Percentiles rank a stretch among this genome's conserved stretches.
phyloP scores from a whole-genome alignment of 192 early-diverging fungal species.

The Mortierella antarctica region DNA sequence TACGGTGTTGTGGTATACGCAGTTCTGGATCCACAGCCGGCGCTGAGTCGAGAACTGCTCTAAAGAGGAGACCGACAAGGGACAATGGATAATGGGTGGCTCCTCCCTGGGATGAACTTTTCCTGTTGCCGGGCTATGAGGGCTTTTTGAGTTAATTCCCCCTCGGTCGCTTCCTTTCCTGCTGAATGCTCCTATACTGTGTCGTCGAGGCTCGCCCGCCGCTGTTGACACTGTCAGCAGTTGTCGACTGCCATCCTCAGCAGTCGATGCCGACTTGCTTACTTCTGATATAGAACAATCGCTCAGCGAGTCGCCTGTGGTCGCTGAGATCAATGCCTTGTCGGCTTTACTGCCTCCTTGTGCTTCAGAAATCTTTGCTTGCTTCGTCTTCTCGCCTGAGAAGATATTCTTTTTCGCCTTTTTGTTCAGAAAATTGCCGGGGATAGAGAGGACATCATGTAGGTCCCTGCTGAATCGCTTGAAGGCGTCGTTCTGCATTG shows the following conservation, averaged over 20 bases:
- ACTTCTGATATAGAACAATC: background rate
- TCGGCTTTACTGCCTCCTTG: background rate
- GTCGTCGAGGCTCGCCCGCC: background rate
- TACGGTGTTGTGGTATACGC: background rate
- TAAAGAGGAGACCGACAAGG: conserved; percentile 10
- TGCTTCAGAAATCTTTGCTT: background rate
- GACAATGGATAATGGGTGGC: conserved; percentile 23
- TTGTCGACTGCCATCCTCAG: background rate
- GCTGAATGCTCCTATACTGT: background rate
- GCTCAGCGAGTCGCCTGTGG: background rate
- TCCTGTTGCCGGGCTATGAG: conserved; percentile 10
- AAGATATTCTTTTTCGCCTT: conserved; percentile 24
- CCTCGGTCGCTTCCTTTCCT: background rate
- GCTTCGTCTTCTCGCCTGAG: conserved; percentile 4
- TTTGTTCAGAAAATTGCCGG: conserved; percentile 20
- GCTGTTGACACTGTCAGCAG: background rate
- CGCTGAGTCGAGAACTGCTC: conserved; percentile 32
- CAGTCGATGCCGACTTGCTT: conserved; percentile 1
- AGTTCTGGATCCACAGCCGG: conserved; percentile 22
- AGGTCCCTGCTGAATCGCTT: conserved; percentile 36
- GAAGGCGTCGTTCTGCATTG: conserved; percentile 47
- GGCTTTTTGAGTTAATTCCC: background rate
- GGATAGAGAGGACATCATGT: conserved; percentile 21
- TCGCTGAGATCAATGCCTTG: background rate
- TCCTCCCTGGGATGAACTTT: conserved; percentile 20